These are phyloP conservation scores for Tricholoma hemisulphureum DNA, from an alignment of 768 basidiomycete species.

Conservation along the genomic window DNA sequence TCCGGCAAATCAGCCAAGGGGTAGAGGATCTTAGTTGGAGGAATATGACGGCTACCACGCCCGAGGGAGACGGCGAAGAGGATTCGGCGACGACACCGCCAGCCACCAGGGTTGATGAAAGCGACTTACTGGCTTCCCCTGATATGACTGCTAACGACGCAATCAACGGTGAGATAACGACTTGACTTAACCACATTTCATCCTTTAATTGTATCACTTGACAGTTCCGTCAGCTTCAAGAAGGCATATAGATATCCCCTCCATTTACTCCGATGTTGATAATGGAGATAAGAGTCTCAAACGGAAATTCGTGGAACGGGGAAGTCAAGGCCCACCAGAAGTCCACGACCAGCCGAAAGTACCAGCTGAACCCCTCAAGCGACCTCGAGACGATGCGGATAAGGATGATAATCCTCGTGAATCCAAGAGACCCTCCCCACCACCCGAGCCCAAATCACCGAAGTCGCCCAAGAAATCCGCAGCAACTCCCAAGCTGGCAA, in stretches of 20 bases:
- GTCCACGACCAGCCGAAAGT: slow-evolving; percentile 26
- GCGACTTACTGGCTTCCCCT: background rate
- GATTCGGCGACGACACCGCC: slow-evolving; percentile 11
- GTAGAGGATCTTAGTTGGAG: slow-evolving; percentile 78
- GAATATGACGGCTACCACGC: slow-evolving; percentile 38
- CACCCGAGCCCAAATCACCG: slow-evolving; percentile 50
- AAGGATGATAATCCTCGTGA: slow-evolving; percentile 63
- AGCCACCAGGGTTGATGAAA: slow-evolving; percentile 9
- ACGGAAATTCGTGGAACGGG: slow-evolving; percentile 68
- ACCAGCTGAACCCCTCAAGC: slow-evolving; percentile 47
- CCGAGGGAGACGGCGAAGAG: slow-evolving; percentile 30
- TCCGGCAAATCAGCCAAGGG: slow-evolving; percentile 75
- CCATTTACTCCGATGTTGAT: slow-evolving; percentile 45
- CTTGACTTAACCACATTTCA: background rate
- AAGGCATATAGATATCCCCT: slow-evolving; percentile 11
- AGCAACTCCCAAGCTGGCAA: slow-evolving; percentile 44
- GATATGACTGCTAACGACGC: background rate
- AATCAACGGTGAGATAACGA: background rate
- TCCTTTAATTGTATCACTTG: background rate
- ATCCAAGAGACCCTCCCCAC: slow-evolving; percentile 62
- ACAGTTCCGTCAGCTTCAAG: slow-evolving; percentile 1
- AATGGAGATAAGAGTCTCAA: slow-evolving; percentile 61
- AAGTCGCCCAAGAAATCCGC: slow-evolving; percentile 21
- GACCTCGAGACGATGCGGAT: slow-evolving; percentile 61
- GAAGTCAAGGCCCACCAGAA: slow-evolving; percentile 56